Percentiles rank a stretch among this genome's conserved stretches.
phyloP scores from a whole-genome alignment of 164 flowering plant species.

The Magnolia sinica region DNA sequence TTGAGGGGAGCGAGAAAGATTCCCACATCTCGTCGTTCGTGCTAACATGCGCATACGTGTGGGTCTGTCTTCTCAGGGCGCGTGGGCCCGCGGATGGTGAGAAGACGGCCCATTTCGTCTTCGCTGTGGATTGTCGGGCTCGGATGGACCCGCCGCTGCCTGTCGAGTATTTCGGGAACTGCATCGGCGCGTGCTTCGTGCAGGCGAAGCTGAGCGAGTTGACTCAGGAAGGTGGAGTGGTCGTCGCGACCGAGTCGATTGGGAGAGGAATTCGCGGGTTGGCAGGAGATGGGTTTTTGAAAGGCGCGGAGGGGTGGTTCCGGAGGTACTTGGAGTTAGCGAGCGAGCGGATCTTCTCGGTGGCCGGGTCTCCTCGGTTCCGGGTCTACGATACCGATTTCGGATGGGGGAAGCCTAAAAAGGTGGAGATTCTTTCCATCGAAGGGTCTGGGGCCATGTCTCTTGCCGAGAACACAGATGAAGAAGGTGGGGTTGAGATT shows the following conservation, averaged over 20 bases:
- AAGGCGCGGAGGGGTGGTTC: background rate
- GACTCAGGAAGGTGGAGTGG: slow-evolving; percentile 27
- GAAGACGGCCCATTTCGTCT: slow-evolving; percentile 13
- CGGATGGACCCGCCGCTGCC: slow-evolving; percentile 31
- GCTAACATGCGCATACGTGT: slow-evolving; percentile 22
- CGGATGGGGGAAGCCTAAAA: slow-evolving; percentile 12
- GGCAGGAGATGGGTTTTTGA: slow-evolving; percentile 6
- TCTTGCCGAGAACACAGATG: slow-evolving; percentile 8
- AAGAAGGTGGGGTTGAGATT: slow-evolving; percentile 13
- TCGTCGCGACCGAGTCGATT: slow-evolving; percentile 22
- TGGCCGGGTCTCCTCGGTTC: slow-evolving; percentile 11
- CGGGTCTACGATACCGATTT: slow-evolving; percentile 11
- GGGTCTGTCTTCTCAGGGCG: slow-evolving; percentile 37
- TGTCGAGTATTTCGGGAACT: slow-evolving; percentile 46
- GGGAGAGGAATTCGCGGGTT: slow-evolving; percentile 17
- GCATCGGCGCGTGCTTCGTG: slow-evolving; percentile 17
- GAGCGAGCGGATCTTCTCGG: background rate
- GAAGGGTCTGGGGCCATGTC: slow-evolving; percentile 5
- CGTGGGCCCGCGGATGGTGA: background rate
- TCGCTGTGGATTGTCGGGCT: slow-evolving; percentile 32
- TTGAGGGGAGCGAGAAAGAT: background rate
- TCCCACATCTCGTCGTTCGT: slow-evolving; percentile 8
- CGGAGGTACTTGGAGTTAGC: background rate
- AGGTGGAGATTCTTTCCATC: slow-evolving; percentile 12
- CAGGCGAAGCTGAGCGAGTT: slow-evolving; percentile 12